Evolutionary conservation across 2,329 filamentous ascomycete genomes (phyloP), one percentile per base, ranked within the genome.

Genomic region (Diaporthe sp.): DNA sequence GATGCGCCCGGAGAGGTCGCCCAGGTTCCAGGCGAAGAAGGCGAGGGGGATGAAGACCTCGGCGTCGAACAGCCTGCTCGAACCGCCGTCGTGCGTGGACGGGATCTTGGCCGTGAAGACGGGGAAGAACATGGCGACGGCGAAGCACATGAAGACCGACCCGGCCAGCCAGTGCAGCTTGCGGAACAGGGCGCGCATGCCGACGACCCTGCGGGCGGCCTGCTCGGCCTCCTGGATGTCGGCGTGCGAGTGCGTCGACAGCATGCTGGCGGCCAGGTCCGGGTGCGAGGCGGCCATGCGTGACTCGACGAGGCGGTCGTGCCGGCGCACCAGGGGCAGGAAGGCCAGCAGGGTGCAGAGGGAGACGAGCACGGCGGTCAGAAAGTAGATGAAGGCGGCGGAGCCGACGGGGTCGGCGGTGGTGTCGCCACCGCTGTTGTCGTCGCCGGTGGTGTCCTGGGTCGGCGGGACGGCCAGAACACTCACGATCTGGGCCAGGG

Each of bases 11-110:
- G 90, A 77, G 10, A 98, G 87, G 82, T 98, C 97, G 58, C 97
- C 97, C 2, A 93, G 82, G 82, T 98, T 99, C 97, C 97, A 99
- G 82, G 97, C 91, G 76, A 98, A 91, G 84, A 98, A 98, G 4
- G 91, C 95, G 0, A 98, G 88, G 0, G 97, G 96, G 75, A 98
- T 96, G 83, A 98, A 99, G 22, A 93, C 92, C 0, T 92, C 88
- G 0, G 94, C 91, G 71, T 92, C 90, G 78, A 97, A 90, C 22
- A 97, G 85, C 22, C 88, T 85, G 17, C 89, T 86, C 22, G 34
- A 17, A 0, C 46, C 13, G 0, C 67, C 74, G 44, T 74, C 74
- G 55, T 78, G 77, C 3, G 89, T 86, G 12, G 88, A 90, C 46
- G 85, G 80, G 77, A 93, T 93, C 83, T 93, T 91, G 74, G 89